Base-by-base conservation (phyloP, 2,329 filamentous ascomycete genomes). In the Sporothrix brunneoviolacea region DNA sequence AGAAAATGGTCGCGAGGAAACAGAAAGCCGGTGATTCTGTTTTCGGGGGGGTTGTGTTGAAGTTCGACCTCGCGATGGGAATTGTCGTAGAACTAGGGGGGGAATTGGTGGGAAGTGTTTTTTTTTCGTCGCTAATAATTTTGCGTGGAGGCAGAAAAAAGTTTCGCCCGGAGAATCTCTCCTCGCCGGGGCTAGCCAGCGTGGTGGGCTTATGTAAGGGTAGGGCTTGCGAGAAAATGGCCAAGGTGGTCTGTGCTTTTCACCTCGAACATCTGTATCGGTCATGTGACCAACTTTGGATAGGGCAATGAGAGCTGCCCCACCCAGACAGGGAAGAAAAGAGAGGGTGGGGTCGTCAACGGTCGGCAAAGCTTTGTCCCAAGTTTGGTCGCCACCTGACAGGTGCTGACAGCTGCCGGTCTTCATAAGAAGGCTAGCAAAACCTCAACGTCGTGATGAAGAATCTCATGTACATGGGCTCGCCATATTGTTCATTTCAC, bases 191-290 rank as follows among this genome's bases (percentile, higher is more conserved):
- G 47, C 12, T 42, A 8, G 18, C 16, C n/a, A 19, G 40, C 12
- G 42, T 54, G 51, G 54, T 57, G 55, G 53, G 55, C 49, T 57
- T 54, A 56, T 38, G 33, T 56, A 56, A 56, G 40, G 24, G 24
- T 57, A 57, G 55, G 55, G 55, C 53, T 55, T 55, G 53, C 35
- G 50, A 50, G 21, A 30, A 30, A 30, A 36, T 9, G 3, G 15
- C 4, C 0, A 3, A 4, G 3, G 2, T 47, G 50, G 52, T 44
- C 50, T 37, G 52, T 56, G 52, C 50, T 9, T 1, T 16, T 19
- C 7, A 2, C 32, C 2, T n/a, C 27, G 2, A 4, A 8, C 13
- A 12, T n/a, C n/a, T n/a, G n/a, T n/a, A n/a, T n/a, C 5, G 4
- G 27, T 48, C 50, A 52, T 43, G 50, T 48, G 50, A 52, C 18